Conservation (phyloP, 2,329 filamentous ascomycete species). For the Alternaria arbusti region DNA sequence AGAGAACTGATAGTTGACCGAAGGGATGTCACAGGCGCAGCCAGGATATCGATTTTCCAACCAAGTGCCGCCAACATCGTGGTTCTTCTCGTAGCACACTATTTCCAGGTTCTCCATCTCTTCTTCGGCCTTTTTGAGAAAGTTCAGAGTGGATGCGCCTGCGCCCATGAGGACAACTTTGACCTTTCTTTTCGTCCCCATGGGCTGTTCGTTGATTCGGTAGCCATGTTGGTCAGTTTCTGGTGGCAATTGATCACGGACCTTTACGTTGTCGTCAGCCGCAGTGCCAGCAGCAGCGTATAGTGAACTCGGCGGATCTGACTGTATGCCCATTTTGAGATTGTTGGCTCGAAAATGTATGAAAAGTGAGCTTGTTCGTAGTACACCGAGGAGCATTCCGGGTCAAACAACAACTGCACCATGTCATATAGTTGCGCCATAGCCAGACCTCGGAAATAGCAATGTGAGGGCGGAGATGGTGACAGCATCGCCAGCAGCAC, state of each 20-base stretch:
- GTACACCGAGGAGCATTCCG: background rate
- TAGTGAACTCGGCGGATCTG: constrained; percentile 22
- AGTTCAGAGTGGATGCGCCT: constrained; percentile 52
- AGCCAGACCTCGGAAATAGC: constrained; percentile 20
- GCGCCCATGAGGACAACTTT: constrained; percentile 54
- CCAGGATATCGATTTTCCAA: constrained; percentile 52
- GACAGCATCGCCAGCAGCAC: constrained; percentile 6
- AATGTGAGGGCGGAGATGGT: constrained; percentile 6
- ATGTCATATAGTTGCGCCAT: constrained; percentile 2
- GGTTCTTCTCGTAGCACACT: constrained; percentile 52
- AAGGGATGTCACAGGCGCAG: constrained; percentile 45
- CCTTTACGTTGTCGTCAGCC: constrained; percentile 29
- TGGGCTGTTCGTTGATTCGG: constrained; percentile 51
- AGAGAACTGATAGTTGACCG: constrained; percentile 51
- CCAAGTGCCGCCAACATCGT: constrained; percentile 52
- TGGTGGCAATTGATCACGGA: constrained; percentile 42
- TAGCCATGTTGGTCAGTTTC: constrained; percentile 51
- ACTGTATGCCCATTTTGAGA: constrained; percentile 25
- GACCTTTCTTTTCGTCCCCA: constrained; percentile 51
- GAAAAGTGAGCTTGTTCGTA: background rate
- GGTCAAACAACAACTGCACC: background rate
- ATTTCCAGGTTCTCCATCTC: constrained; percentile 51
- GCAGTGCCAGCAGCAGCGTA: constrained; percentile 27
- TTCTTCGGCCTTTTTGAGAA: constrained; percentile 53
- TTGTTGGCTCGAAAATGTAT: background rate